Evolutionary conservation across 306 rosid genomes (phyloP), one percentile per base, ranked within the genome.

Genomic region (Casuarina equisetifolia): DNA sequence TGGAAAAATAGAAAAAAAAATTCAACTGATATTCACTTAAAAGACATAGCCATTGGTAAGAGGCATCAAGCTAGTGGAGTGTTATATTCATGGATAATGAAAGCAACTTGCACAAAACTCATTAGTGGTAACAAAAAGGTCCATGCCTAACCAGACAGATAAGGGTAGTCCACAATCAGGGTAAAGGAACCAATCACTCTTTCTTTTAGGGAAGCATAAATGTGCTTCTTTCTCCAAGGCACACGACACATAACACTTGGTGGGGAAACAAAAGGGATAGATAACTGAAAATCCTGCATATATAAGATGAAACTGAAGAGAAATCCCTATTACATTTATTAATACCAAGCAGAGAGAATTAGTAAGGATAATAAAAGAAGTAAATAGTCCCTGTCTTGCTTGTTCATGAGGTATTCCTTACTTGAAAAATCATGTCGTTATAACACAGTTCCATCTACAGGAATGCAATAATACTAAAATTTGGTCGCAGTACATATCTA

Each of bases 1-100:
- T 64, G 7, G 52, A 49, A 69, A 55, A 72, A 63, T 9, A 63
- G 36, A 57, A 50, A 48, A 35, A 48, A 76, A 79, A 72, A 59
- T 50, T 40, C 67, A 77, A 79, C 39, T 71, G 46, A 57, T 45
- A 73, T 36, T 2, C 35, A 38, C 36, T 48, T 64, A 20, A 63
- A 5, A 72, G 51, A 58, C 40, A 64, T 39, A 50, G 58, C 64
- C 45, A 45, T 35, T 13, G 12, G 50, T 20, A 53, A 40, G 46
- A 68, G 53, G 19, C 45, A 68, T 16, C 1, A 15, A 52, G 72
- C 20, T 36, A n/a, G 2, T 53, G 11, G 4, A 39, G 1, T 25
- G 4, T 77, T 16, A 40, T 16, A 51, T 46, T 44, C 62, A 63
- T 61, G 55, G 57, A 17, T 16, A 62, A 17, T 6, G 50, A 66